Evolutionary conservation across 768 basidiomycete species (phyloP).

Genomic region (Agrocybe chaxingu): DNA sequence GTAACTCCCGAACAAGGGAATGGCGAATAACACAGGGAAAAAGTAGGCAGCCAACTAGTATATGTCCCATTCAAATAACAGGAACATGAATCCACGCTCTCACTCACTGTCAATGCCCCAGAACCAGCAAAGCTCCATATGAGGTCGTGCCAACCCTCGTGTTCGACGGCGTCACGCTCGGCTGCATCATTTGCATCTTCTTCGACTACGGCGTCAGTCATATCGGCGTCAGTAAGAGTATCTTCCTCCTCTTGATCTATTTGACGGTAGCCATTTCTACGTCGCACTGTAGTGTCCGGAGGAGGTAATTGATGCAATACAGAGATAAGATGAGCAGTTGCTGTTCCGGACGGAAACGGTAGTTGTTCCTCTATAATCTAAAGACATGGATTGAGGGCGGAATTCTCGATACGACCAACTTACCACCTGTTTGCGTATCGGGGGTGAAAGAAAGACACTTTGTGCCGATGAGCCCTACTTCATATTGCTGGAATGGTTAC

Average conservation of each 20-base stretch:
- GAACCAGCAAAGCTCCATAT: conserved; percentile 77
- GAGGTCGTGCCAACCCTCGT: conserved; percentile 76
- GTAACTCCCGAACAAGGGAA: conserved; percentile 82
- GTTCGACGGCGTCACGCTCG: conserved; percentile 50
- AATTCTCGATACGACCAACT: conserved; percentile 20
- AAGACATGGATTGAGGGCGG: conserved; percentile 1
- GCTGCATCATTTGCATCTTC: conserved; percentile 29
- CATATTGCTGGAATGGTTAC: neutral
- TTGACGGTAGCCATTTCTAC: conserved; percentile 54
- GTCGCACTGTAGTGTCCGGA: conserved; percentile 54
- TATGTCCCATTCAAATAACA: neutral
- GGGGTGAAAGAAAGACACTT: conserved; percentile 94
- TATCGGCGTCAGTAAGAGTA: conserved; percentile 8
- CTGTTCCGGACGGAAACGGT: conserved; percentile 92
- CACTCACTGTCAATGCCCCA: conserved; percentile 67
- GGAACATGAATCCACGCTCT: neutral
- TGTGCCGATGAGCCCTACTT: conserved; percentile 1
- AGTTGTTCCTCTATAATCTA: conserved; percentile 94
- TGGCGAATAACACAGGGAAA: conserved; percentile 83
- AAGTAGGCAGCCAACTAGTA: conserved; percentile 80
- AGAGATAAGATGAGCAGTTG: conserved; percentile 92
- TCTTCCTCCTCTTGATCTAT: conserved; percentile 33
- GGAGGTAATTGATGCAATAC: conserved; percentile 79
- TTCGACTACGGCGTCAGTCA: conserved; percentile 16
- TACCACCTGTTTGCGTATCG: conserved; percentile 92